Conservation (phyloP, 176 grass and related monocot genomes). For the Bolboschoenus planiculmis region DNA sequence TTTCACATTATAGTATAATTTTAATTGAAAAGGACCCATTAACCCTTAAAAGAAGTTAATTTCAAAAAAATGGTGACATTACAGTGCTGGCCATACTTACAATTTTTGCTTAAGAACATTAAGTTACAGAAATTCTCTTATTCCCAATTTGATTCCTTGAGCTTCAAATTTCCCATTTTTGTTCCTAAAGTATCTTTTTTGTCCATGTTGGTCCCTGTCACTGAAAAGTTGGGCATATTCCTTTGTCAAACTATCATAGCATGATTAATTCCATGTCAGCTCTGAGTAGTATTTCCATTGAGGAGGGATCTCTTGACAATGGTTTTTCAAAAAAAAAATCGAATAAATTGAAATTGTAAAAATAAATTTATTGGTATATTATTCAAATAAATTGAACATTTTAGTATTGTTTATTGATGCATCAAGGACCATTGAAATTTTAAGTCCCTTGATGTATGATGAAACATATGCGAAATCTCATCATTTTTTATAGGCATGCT, state of each 20-base stretch:
- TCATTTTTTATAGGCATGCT: background rate
- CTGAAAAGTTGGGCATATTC: background rate
- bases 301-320: background rate
- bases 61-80: background rate
- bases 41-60: background rate
- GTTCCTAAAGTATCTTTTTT: background rate
- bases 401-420: background rate
- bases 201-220: background rate
- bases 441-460: background rate
- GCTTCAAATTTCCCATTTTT: background rate
- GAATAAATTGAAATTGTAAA: background rate
- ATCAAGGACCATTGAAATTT: background rate
- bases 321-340: background rate
- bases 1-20: background rate
- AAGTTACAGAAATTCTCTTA: background rate
- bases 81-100: background rate
- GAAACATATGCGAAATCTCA: background rate
- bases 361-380: background rate
- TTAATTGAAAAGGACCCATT: background rate
- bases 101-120: background rate
- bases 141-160: background rate
- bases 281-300: background rate
- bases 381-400: background rate
- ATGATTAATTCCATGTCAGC: background rate
- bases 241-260: background rate